phyloP scores from a whole-genome alignment of 345 rosid genomes.

The Gossypium australe region DNA sequence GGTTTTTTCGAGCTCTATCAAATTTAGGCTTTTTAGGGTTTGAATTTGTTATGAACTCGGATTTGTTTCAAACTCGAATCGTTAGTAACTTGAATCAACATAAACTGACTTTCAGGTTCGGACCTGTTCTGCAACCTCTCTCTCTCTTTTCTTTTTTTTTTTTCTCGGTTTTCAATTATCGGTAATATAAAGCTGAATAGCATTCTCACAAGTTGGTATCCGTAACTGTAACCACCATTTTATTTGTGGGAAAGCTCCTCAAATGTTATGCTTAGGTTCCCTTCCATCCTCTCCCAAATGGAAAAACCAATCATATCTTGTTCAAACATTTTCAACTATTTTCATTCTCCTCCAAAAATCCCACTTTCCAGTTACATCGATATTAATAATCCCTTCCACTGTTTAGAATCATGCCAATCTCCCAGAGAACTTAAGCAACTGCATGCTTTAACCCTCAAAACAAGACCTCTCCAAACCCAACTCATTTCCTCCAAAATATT shows the following conservation, averaged over 20 bases:
- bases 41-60: too few species aligned
- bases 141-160: too few species aligned
- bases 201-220: background rate
- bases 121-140: too few species aligned
- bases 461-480: conserved; percentile 18
- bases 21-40: too few species aligned
- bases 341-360: background rate
- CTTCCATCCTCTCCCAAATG: conserved; percentile 1
- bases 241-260: background rate
- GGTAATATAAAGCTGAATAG: background rate
- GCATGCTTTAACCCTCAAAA: conserved; percentile 35
- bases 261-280: conserved; percentile 1
- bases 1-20: too few species aligned
- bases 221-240: background rate
- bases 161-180: too few species aligned
- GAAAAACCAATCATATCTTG: background rate
- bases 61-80: too few species aligned
- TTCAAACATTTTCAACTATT: background rate
- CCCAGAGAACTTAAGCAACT: conserved; percentile 27
- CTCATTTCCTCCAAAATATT: conserved; percentile 17
- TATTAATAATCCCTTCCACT: background rate
- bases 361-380: background rate
- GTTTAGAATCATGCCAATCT: conserved; percentile 28
- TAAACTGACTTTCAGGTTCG: too few species aligned
- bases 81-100: too few species aligned